These are phyloP conservation scores for Stagonosporopsis rhizophila DNA, from an alignment of 2,329 filamentous ascomycete species.

Conservation along the genomic window DNA sequence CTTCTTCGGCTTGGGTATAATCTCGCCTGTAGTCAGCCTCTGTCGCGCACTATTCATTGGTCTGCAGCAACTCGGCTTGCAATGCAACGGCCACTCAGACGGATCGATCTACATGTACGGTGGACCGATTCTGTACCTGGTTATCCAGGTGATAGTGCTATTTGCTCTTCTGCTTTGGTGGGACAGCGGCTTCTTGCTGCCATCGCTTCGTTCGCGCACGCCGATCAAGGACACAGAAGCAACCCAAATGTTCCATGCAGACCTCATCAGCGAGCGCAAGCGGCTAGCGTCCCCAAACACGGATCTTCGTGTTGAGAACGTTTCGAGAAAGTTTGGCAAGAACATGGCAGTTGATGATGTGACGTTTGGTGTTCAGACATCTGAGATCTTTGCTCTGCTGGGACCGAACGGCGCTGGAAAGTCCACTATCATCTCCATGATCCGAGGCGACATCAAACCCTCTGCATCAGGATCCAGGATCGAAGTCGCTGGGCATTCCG, in stretches of 20 bases:
- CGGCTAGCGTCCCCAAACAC: constrained; percentile 71
- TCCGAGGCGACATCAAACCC: constrained; percentile 81
- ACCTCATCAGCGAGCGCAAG: constrained; percentile 67
- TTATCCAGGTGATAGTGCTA: constrained; percentile 72
- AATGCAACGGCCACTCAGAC: constrained; percentile 68
- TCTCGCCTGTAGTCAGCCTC: constrained; percentile 31
- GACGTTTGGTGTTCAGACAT: constrained; percentile 77
- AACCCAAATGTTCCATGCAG: constrained; percentile 61
- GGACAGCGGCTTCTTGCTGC: constrained; percentile 56
- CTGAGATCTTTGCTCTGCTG: constrained; percentile 85
- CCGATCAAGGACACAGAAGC: constrained; percentile 54
- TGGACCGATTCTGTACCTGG: constrained; percentile 81
- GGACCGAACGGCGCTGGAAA: constrained; percentile 93
- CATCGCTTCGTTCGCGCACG: constrained; percentile 45
- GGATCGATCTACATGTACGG: constrained; percentile 77
- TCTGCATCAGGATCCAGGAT: constrained; percentile 71
- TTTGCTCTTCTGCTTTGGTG: constrained; percentile 70
- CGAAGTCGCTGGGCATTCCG: constrained; percentile 73
- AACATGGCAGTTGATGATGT: constrained; percentile 76
- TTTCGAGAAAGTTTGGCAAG: constrained; percentile 76
- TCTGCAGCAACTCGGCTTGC: constrained; percentile 69
- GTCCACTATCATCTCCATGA: constrained; percentile 83
- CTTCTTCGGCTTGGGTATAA: constrained; percentile 33
- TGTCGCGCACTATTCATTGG: constrained; percentile 31
- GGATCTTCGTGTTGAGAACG: constrained; percentile 75